Conservation (phyloP, 164 flowering plant genomes). For the Vitis amurensis region DNA sequence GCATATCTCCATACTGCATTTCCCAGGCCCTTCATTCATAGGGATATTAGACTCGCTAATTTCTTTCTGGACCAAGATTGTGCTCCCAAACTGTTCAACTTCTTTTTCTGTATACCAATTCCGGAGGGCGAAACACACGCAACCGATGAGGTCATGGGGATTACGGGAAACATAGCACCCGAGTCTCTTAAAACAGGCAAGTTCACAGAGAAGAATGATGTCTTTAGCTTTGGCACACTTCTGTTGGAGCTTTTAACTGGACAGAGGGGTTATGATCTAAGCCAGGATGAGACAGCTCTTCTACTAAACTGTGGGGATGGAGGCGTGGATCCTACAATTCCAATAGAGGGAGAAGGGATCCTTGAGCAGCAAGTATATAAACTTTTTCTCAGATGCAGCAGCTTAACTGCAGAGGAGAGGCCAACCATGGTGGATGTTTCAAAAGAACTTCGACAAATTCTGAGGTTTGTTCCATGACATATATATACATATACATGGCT, state of each 20-base stretch:
- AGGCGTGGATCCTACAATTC: too few species aligned
- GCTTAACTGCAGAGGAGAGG: too few species aligned
- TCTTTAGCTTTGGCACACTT: not conserved
- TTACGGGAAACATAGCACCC: not conserved
- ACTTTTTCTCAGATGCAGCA: too few species aligned
- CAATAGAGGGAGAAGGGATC: too few species aligned
- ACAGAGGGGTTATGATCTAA: not conserved
- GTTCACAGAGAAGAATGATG: not conserved
- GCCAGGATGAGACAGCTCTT: too few species aligned
- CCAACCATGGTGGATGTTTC: too few species aligned
- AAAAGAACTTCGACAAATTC: too few species aligned
- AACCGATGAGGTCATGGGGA: not conserved
- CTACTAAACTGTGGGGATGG: too few species aligned
- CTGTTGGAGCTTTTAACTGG: not conserved
- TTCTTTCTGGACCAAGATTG: not conserved
- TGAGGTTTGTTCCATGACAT: too few species aligned
- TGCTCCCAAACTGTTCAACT: not conserved
- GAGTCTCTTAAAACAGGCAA: not conserved
- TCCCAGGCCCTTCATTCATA: not conserved
- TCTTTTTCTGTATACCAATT: not conserved
- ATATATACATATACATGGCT: too few species aligned
- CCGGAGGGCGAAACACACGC: not conserved
- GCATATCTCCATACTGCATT: constrained; percentile 2
- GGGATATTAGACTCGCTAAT: not conserved
- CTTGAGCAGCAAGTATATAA: too few species aligned